Percentiles rank a stretch among this genome's conserved stretches.
Conservation (phyloP, 2,329 filamentous ascomycete species). For the Diplodia corticola region DNA sequence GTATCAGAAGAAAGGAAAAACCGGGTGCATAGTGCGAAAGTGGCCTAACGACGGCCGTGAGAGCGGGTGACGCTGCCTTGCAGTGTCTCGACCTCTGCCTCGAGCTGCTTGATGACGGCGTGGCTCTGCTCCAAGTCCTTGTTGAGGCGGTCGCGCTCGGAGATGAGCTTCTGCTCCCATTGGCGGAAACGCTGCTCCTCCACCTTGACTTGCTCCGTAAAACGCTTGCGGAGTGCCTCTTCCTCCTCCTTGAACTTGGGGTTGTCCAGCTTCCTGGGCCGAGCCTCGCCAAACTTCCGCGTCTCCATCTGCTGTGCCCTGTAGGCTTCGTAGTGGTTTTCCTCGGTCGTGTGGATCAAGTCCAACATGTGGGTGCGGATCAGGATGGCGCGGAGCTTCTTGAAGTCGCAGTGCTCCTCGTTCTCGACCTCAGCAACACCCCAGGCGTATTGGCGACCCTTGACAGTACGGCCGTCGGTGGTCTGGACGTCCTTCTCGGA, state of each 20-base stretch:
- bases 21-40: conserved; percentile 21
- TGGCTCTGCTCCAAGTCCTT: conserved; percentile 99
- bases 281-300: conserved; percentile 96
- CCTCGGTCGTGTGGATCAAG: conserved; percentile 98
- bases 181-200: conserved; percentile 99
- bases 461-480: conserved; percentile 91
- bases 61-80: conserved; percentile 78
- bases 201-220: conserved; percentile 99
- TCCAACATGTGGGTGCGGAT: conserved; percentile 99
- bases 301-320: conserved; percentile 99
- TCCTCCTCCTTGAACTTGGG: conserved; percentile 99
- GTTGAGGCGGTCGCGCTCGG: conserved; percentile 97
- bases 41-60: conserved; percentile 79
- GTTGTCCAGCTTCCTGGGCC: conserved; percentile 97
- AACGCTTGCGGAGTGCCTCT: conserved; percentile 95
- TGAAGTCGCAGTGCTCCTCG: conserved; percentile 99
- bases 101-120: conserved; percentile 83
- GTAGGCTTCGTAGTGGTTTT: conserved; percentile 99
- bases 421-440: conserved; percentile 99
- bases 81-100: conserved; percentile 71
- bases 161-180: conserved; percentile 99
- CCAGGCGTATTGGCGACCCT: conserved; percentile 99
- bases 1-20: conserved; percentile 44
- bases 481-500: conserved; percentile 99
- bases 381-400: conserved; percentile 98